Conservation (phyloP, 176 grass and related monocot species). For the Avena atlantica region DNA sequence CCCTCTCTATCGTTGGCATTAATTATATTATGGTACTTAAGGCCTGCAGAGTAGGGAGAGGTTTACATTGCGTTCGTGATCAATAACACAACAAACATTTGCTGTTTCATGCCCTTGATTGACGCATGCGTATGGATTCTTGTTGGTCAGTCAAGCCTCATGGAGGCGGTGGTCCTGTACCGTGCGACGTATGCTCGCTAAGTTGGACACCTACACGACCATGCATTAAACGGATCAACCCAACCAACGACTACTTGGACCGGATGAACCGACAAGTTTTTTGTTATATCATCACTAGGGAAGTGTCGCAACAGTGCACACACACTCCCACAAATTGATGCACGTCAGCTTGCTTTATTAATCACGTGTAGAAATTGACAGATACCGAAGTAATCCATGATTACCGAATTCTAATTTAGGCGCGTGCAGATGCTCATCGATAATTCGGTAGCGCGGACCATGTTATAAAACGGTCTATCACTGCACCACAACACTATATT, state of each 20-base stretch:
- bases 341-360: too few species aligned
- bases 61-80: neutral
- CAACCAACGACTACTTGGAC: neutral
- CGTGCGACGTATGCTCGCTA: neutral
- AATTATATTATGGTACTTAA: neutral
- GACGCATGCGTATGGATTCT: neutral
- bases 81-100: neutral
- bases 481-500: too few species aligned
- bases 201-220: neutral
- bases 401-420: too few species aligned
- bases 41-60: neutral
- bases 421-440: too few species aligned
- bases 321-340: too few species aligned
- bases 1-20: neutral
- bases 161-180: neutral
- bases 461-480: too few species aligned
- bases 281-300: too few species aligned
- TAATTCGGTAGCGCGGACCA: too few species aligned
- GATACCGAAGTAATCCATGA: too few species aligned
- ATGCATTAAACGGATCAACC: neutral
- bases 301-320: too few species aligned
- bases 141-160: neutral
- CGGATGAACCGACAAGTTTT: neutral
- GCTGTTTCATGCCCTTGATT: neutral
- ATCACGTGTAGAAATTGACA: too few species aligned